Base-by-base conservation (phyloP, 2,329 filamentous ascomycete genomes). In the Calonectria crousiana region DNA sequence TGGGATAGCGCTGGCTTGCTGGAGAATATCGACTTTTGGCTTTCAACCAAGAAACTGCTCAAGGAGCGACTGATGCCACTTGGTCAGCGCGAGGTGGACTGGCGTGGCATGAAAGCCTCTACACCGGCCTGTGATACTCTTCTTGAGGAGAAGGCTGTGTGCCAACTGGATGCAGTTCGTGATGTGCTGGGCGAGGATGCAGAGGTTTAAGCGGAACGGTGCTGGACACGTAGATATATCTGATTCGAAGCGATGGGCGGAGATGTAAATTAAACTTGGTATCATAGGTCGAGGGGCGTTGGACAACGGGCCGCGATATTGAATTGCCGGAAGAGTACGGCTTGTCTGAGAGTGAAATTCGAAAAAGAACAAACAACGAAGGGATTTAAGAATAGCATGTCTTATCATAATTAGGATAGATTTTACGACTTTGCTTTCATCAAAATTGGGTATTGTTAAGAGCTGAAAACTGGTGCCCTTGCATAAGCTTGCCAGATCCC, bases 1-100 rank as follows among this genome's bases (percentile, higher is more conserved):
- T 98, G 95, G 93, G 95, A 98, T 81, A 89, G 90, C 16, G 88
- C 89, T 0, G 88, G 89, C 2, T 90, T 97, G 60, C 90, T 93
- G 77, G 96, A 98, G 82, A 95, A 97, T 79, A 91, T 97, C 6
- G 95, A 98, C 78, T 94, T 94, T 77, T 95, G 95, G 89, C 86
- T 98, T 44, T 89, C 91, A 34, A 92, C 92, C 68, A 90, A 92
- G 72, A 91, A 92, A 77, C 86, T 93, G 69, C 86, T 98, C 71
- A 90, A 93, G 67, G 93, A 95, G 76, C 89, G 94, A 34, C 90
- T 98, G 62, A 88, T 96, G 66, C 92, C 95, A 0, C 88, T 94
- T 26, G 94, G 91, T 34, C 90, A 93, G 79, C 90, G 93, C 75
- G 95, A 98, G 84, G 87, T 90, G 53, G 92, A 93, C 77, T 92